Conservation (phyloP, 1,284 basidiomycete genomes). For the Porogramme epimiltina region DNA sequence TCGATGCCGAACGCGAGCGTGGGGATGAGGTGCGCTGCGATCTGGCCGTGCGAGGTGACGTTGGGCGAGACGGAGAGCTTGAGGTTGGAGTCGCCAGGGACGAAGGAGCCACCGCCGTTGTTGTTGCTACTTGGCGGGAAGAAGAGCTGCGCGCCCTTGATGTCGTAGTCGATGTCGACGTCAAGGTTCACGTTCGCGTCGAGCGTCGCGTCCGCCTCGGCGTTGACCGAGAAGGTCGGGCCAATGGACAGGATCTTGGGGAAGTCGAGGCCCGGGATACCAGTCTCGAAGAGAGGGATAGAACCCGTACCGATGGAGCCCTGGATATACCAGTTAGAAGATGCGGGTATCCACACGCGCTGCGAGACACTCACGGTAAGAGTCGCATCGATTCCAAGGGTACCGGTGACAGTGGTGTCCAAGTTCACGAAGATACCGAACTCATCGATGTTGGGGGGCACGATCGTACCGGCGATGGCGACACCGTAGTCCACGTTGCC, state of each 20-base stretch:
- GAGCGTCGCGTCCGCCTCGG: constrained; percentile 16
- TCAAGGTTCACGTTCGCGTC: constrained; percentile 19
- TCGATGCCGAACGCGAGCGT: constrained; percentile 45
- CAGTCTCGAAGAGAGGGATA: constrained; percentile 36
- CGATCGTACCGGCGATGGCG: constrained; percentile 36
- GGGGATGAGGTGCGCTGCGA: constrained; percentile 53
- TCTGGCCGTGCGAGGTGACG: constrained; percentile 39
- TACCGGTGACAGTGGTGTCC: constrained; percentile 25
- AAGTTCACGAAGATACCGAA: constrained; percentile 37
- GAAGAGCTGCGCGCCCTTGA: constrained; percentile 40
- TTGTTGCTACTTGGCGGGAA: constrained; percentile 39
- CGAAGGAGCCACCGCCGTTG: constrained; percentile 9
- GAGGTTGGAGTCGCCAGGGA: constrained; percentile 34
- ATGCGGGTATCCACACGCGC: not conserved
- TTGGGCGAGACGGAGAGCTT: constrained; percentile 43
- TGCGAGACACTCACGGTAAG: constrained; percentile 29
- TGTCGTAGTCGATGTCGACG: constrained; percentile 24
- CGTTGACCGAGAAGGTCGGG: constrained; percentile 28
- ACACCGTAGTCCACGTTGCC: constrained; percentile 42
- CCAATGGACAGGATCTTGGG: constrained; percentile 40
- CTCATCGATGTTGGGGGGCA: constrained; percentile 40
- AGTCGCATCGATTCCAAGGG: constrained; percentile 30
- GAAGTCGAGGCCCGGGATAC: constrained; percentile 43
- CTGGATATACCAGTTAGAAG: constrained; percentile 19
- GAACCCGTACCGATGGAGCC: constrained; percentile 38